These are phyloP conservation scores for Kwoniella sp. DNA, from an alignment of 768 basidiomycete species.

Conservation along the genomic window DNA sequence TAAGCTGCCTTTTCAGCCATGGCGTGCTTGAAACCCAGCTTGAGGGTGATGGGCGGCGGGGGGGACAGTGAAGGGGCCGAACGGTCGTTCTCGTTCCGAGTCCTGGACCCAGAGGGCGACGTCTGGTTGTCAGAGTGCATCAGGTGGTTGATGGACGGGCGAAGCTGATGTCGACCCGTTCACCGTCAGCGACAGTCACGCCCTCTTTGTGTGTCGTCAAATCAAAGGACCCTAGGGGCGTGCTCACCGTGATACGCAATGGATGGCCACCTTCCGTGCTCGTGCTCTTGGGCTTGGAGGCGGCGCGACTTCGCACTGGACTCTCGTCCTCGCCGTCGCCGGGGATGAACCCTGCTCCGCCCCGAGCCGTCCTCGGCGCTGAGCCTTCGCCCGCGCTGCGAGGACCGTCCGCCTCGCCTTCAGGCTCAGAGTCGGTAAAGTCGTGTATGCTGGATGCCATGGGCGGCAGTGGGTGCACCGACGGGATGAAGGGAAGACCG, in stretches of 20 bases:
- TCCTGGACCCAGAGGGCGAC: background rate
- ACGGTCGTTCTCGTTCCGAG: conserved; percentile 14
- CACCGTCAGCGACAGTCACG: too few species aligned
- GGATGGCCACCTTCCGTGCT: conserved; percentile 9
- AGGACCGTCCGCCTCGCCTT: conserved; percentile 3
- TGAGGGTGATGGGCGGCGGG: conserved; percentile 41
- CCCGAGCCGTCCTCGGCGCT: background rate
- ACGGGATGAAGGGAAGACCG: too few species aligned
- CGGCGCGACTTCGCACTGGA: conserved; percentile 1
- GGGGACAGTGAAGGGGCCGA: conserved; percentile 45
- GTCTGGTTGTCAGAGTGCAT: conserved; percentile 11
- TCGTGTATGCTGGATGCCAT: conserved; percentile 19
- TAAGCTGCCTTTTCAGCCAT: conserved; percentile 20
- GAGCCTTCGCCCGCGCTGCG: background rate
- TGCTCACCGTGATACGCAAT: conserved; percentile 18
- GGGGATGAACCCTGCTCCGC: background rate
- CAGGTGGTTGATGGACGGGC: conserved; percentile 26
- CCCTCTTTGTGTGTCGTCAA: background rate
- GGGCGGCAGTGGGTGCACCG: too few species aligned
- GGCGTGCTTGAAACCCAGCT: conserved; percentile 26
- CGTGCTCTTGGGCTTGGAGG: conserved; percentile 3
- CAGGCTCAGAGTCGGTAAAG: conserved; percentile 34
- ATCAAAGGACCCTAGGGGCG: background rate
- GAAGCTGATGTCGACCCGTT: conserved; percentile 19
- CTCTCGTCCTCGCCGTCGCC: conserved; percentile 1